A percentile compares a stretch with the other conserved stretches of the same genome.
phyloP scores from a whole-genome alignment of 2,329 filamentous ascomycete species.

The Penicillium crustosum region DNA sequence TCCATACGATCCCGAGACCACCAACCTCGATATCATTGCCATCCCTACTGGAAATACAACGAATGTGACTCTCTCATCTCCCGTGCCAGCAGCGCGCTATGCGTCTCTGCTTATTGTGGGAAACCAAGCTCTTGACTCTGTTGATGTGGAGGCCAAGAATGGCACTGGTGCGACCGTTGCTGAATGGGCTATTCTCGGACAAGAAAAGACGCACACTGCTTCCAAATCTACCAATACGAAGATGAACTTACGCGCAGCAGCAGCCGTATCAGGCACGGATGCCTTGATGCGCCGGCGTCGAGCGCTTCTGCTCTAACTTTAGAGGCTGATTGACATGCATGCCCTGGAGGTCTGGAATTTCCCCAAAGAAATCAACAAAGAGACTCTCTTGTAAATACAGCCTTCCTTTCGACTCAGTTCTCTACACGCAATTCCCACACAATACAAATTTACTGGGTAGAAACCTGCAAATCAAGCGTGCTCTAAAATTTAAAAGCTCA shows the following conservation, averaged over 20 bases:
- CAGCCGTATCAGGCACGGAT: slow-evolving; percentile 3
- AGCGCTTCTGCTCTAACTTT: not conserved
- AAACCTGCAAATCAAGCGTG: not conserved
- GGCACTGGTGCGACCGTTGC: slow-evolving; percentile 49
- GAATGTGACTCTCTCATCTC: slow-evolving; percentile 35
- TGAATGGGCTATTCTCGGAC: slow-evolving; percentile 48
- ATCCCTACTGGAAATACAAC: slow-evolving; percentile 46
- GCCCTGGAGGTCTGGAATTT: not conserved
- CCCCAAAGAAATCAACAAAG: no score
- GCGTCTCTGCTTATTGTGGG: slow-evolving; percentile 48
- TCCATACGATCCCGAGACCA: slow-evolving; percentile 37
- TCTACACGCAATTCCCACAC: not conserved
- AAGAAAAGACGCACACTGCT: slow-evolving; percentile 1
- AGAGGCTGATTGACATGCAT: not conserved
- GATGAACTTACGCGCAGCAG: slow-evolving; percentile 16
- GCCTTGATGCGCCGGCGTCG: slow-evolving; percentile 14
- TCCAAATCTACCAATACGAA: slow-evolving; percentile 10
- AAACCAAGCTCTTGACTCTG: slow-evolving; percentile 40
- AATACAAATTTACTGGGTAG: not conserved
- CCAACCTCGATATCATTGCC: slow-evolving; percentile 36
- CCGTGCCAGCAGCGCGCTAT: slow-evolving; percentile 39
- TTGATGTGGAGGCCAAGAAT: slow-evolving; percentile 33
- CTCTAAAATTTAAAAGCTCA: not conserved
- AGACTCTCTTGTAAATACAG: not conserved
- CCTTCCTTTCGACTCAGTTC: not conserved